Conservation (phyloP, 73 alveolate genomes). For the Uronychia setigera region DNA sequence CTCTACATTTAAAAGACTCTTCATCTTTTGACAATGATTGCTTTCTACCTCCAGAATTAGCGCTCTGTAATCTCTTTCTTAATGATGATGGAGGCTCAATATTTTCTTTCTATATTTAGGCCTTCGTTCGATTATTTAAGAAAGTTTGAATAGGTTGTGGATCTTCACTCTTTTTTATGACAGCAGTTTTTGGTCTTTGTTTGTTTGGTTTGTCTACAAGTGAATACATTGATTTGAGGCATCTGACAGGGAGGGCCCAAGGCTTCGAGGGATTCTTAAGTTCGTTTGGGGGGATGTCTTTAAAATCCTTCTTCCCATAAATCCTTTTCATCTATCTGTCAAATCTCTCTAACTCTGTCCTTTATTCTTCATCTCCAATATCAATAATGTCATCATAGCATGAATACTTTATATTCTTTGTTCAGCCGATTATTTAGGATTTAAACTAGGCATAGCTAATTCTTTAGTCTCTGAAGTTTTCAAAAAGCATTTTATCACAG, state of each 20-base stretch:
- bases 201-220: neutral
- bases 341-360: neutral
- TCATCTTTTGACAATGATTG: neutral
- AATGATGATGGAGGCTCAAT: neutral
- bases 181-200: neutral
- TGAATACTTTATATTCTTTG: neutral
- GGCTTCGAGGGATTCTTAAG: neutral
- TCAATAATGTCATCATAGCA: constrained; percentile 3
- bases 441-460: neutral
- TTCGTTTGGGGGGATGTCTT: neutral
- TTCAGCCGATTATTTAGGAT: neutral
- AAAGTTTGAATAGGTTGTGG: neutral
- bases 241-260: neutral
- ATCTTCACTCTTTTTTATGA: neutral
- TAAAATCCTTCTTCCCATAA: neutral
- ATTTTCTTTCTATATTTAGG: neutral
- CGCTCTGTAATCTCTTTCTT: no score
- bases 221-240: neutral
- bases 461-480: constrained; percentile 4
- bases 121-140: neutral
- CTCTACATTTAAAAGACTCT: neutral
- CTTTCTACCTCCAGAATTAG: no score
- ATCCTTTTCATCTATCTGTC: neutral
- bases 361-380: neutral
- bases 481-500: constrained; percentile 1